These are phyloP conservation scores for Houttuynia cordata DNA, from an alignment of 164 flowering plant species.

Conservation along the genomic window DNA sequence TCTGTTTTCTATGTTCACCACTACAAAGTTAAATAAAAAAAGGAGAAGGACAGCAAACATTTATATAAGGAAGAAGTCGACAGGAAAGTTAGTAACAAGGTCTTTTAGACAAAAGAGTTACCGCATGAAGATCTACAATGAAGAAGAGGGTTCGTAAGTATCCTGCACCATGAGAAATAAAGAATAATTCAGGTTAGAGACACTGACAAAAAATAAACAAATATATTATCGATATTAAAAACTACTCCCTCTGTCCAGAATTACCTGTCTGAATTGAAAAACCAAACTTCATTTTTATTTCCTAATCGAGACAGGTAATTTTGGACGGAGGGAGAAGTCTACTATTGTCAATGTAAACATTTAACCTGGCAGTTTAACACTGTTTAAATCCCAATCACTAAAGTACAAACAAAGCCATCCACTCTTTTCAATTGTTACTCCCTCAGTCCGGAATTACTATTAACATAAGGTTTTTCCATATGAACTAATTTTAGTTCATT, in stretches of 20 bases:
- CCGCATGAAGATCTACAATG: conserved; percentile 97
- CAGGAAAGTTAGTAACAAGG: neutral
- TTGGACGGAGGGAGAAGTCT: too few species aligned
- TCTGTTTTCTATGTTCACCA: too few species aligned
- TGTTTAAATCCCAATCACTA: too few species aligned
- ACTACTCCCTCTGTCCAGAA: too few species aligned
- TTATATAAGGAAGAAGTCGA: neutral
- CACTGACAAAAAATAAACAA: neutral
- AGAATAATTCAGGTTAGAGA: neutral
- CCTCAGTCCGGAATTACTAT: neutral
- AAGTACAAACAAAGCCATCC: neutral
- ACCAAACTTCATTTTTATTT: too few species aligned
- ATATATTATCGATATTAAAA: neutral
- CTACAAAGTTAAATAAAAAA: neutral
- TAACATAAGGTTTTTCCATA: neutral
- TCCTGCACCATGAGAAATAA: conserved; percentile 38
- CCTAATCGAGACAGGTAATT: too few species aligned
- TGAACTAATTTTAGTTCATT: neutral
- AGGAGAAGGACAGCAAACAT: neutral
- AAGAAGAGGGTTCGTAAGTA: conserved; percentile 82
- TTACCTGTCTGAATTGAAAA: too few species aligned
- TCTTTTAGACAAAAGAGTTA: conserved; percentile 23
- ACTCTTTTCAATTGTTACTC: neutral
- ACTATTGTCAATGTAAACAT: too few species aligned
- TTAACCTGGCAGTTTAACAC: too few species aligned